These are phyloP conservation scores for Boletus eberwhitei DNA, from an alignment of 768 basidiomycete species.

Conservation along the genomic window DNA sequence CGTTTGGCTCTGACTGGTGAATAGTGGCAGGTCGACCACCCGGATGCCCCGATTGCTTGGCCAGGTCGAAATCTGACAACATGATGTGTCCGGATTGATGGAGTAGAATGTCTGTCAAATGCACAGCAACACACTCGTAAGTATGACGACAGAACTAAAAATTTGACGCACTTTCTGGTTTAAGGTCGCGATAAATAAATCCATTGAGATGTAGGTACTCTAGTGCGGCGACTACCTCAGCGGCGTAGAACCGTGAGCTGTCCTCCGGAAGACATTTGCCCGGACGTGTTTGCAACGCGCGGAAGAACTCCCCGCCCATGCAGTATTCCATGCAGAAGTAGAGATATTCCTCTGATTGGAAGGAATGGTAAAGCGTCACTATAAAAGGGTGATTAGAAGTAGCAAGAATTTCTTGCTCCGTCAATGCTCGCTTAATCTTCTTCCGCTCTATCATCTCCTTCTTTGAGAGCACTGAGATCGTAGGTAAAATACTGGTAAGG, in stretches of 20 bases:
- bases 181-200: constrained; percentile 98
- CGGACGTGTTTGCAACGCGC: constrained; percentile 91
- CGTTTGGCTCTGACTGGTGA: constrained; percentile 81
- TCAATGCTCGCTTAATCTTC: constrained; percentile 98
- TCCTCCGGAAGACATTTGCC: constrained; percentile 97
- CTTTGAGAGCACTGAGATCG: constrained; percentile 85
- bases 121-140: neutral
- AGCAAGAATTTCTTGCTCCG: constrained; percentile 98
- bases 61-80: constrained; percentile 98
- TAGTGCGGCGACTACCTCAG: constrained; percentile 95
- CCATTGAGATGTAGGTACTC: constrained; percentile 99
- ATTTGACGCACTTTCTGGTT: constrained; percentile 88
- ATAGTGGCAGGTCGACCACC: constrained; percentile 86
- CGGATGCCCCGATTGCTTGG: constrained; percentile 88
- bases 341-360: constrained; percentile 96
- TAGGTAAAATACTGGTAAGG: constrained; percentile 7
- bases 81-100: constrained; percentile 99
- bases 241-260: constrained; percentile 94
- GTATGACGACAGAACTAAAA: constrained; percentile 9
- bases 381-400: constrained; percentile 99
- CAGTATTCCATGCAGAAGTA: constrained; percentile 99
- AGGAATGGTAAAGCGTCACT: constrained; percentile 97
- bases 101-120: constrained; percentile 79
- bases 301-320: constrained; percentile 99
- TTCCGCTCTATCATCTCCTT: constrained; percentile 99